Evolutionary conservation across 148 eudicot genomes (phyloP), one percentile per base, ranked within the genome.

Genomic region (Fagopyrum homotropicum): DNA sequence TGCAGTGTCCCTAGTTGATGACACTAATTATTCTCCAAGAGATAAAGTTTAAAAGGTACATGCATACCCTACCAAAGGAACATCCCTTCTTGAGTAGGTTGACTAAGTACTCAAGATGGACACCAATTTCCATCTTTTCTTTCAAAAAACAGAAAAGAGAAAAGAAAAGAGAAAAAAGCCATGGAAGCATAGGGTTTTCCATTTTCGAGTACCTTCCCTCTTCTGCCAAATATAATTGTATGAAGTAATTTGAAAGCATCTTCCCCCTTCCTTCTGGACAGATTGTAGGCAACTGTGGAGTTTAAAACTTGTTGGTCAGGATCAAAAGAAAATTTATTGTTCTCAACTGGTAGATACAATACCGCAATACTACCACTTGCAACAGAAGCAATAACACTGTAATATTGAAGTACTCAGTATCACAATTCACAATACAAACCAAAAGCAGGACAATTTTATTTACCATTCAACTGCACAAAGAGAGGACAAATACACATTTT

Each of bases 241-340:
- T 94, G 98, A 48, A 94, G 92, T 86, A 88, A 68, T 77, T 85
- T 94, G 55, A 87, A 76, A 22, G 85, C 84, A 7, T 94, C 97
- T 43, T 94, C 98, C 26, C 19, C 79, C 84, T 87, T 94, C 86
- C 77, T 86, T 85, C 81, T 92, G 44, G 98, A 87, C 77, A 94
- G 79, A 83, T 92, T 94, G 82, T 87, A 92, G 55, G 96, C 96
- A 85, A 94, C 98, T 78, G 80, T 72, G 64, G 54, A 72, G 40
- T 30, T 73, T 43, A 76, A 35, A 76, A 40, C 15, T n/a, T 35
- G 71, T 40, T 43, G 45, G 77, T 74, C 46, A 77, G 72, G 55
- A 5, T 50, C 15, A 68, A 19, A 73, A 77, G 17, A 50, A 40
- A 40, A 12, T 43, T 35, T 14, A 12, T 40, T 40, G 45, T 40